These are phyloP conservation scores for Aureobasidium leucospermi DNA, from an alignment of 2,329 filamentous ascomycete species.

Conservation along the genomic window DNA sequence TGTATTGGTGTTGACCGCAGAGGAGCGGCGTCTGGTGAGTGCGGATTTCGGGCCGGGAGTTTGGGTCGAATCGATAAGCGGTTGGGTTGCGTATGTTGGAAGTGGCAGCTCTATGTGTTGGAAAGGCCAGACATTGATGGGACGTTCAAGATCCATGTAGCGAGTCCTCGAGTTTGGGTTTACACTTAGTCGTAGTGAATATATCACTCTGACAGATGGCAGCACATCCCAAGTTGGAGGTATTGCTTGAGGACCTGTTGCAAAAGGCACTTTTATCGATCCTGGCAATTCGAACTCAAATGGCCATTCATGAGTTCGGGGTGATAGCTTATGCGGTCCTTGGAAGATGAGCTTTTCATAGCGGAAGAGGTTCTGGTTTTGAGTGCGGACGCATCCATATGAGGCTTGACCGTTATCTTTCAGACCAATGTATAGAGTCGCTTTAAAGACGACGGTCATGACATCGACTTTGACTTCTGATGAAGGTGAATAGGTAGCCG, in stretches of 20 bases:
- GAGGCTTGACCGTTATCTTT: not conserved
- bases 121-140: not conserved
- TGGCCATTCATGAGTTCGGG: not conserved
- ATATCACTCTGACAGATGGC: not conserved
- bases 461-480: not conserved
- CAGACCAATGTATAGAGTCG: not conserved
- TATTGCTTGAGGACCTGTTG: not conserved
- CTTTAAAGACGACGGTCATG: slow-evolving; percentile 4
- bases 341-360: not conserved
- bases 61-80: not conserved
- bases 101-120: not conserved
- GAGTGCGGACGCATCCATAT: not conserved
- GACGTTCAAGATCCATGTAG: not conserved
- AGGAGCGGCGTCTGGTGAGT: not conserved
- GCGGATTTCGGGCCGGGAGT: too few relatives aligned
- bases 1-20: not conserved
- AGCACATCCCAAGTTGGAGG: not conserved
- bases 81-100: not conserved
- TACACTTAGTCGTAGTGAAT: not conserved
- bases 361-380: not conserved
- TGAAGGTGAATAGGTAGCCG: not conserved
- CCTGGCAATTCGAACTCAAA: not conserved
- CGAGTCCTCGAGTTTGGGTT: not conserved
- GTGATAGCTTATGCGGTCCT: not conserved
- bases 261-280: not conserved